Conservation (phyloP, 2,329 filamentous ascomycete species). For the Fusarium sp. region DNA sequence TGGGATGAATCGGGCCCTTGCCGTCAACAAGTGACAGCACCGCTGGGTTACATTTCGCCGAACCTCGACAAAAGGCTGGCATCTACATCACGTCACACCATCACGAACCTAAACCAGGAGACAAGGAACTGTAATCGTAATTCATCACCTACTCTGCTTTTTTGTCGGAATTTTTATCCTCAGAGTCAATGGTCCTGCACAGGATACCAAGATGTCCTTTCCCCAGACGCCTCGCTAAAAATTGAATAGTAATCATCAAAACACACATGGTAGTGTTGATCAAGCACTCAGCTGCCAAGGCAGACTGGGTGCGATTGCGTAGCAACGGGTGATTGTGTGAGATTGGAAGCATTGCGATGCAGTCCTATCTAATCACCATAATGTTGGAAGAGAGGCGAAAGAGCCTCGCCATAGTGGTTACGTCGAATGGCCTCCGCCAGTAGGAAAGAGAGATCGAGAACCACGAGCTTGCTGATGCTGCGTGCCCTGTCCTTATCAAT, state of each 20-base stretch:
- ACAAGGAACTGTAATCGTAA: conserved; percentile 37
- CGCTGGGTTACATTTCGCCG: conserved; percentile 64
- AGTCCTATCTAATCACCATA: conserved; percentile 62
- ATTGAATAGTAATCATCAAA: conserved; percentile 32
- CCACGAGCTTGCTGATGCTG: conserved; percentile 82
- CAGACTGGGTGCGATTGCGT: conserved; percentile 12
- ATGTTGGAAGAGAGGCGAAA: conserved; percentile 76
- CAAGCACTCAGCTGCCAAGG: conserved; percentile 10
- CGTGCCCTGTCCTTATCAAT: conserved; percentile 80
- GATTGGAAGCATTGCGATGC: conserved; percentile 6
- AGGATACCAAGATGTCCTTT: conserved; percentile 39
- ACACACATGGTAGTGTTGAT: conserved; percentile 35
- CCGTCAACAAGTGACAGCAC: conserved; percentile 79
- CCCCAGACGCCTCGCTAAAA: conserved; percentile 54
- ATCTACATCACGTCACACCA: conserved; percentile 15
- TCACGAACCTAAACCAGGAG: conserved; percentile 17
- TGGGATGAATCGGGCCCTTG: conserved; percentile 76
- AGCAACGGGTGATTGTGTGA: conserved; percentile 21
- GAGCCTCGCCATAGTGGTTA: conserved; percentile 95
- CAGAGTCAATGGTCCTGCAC: conserved; percentile 29
- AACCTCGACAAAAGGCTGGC: conserved; percentile 4
- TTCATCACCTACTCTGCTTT: conserved; percentile 46
- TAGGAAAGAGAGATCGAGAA: conserved; percentile 89
- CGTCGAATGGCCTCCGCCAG: conserved; percentile 92
- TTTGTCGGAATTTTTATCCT: conserved; percentile 22